phyloP scores from a whole-genome alignment of 495 filamentous ascomycete species.

The Parmelia sp. region DNA sequence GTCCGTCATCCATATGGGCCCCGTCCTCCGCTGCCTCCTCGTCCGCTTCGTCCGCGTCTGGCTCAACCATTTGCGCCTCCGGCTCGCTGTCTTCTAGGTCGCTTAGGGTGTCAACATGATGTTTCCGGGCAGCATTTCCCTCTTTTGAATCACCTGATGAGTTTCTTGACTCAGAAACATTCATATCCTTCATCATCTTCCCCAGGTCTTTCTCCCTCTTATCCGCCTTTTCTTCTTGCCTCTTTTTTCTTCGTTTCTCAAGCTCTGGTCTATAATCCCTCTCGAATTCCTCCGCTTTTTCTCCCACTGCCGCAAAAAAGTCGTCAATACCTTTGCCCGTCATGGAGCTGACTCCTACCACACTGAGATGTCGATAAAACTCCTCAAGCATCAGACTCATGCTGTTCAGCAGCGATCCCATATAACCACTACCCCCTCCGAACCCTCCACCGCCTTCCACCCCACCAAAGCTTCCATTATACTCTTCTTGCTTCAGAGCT shows the following conservation, averaged over 20 bases:
- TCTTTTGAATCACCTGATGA: conserved; percentile 26
- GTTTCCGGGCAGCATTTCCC: conserved; percentile 30
- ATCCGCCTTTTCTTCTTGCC: conserved; percentile 64
- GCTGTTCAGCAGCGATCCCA: conserved; percentile 91
- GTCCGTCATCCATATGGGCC: conserved; percentile 37
- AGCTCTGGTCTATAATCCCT: conserved; percentile 89
- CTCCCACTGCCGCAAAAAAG: conserved; percentile 82
- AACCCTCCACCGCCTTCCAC: conserved; percentile 57
- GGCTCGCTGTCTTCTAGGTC: conserved; percentile 43
- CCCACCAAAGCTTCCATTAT: conserved; percentile 67
- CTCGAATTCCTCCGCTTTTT: conserved; percentile 85
- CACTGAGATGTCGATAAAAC: conserved; percentile 87
- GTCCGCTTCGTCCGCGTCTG: conserved; percentile 30
- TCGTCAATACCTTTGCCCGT: conserved; percentile 85
- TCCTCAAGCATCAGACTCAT: conserved; percentile 98
- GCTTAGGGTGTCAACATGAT: conserved; percentile 44
- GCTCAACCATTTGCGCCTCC: conserved; percentile 27
- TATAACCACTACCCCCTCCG: conserved; percentile 81
- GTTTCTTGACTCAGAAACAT: conserved; percentile 51
- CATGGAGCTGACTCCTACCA: conserved; percentile 90
- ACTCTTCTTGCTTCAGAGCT: conserved; percentile 74
- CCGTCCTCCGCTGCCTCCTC: conserved; percentile 27
- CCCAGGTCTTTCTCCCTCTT: conserved; percentile 72
- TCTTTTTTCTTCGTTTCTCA: conserved; percentile 66
- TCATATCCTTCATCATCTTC: conserved; percentile 93